Evolutionary conservation across 257 asterid genomes (phyloP), one percentile per base, ranked within the genome.

Genomic region (Solanum stenotomum): DNA sequence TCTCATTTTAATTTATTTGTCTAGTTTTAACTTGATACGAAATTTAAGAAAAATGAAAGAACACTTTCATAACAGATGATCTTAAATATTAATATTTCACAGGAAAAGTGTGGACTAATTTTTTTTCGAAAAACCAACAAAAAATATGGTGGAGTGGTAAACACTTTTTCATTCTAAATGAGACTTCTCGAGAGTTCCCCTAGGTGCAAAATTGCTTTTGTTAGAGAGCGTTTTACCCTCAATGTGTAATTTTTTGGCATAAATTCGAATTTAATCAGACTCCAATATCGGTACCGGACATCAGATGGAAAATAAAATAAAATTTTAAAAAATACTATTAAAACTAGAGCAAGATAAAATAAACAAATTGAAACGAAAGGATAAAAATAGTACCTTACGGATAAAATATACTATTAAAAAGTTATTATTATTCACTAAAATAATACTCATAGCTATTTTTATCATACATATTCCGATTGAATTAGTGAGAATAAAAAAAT

Each of bases 211-310:
- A 18, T 18, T 0, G 9, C 4, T 18, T 56, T 56, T 56, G 10
- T 18, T 18, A 6, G 1, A 0, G 10, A 52, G 4, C 0, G 0
- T 0, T 52, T 52, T 49, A 49, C 8, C 0, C 22, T 16, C 3
- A 52, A 52, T 52, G 9, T 16, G 9, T 16, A 1, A 49, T 18
- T 4, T 46, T 44, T 46, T 0, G 2, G 0, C 13, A 15, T 15
- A 2, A 49, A 49, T 49, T 5, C 0, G 1, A 0, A 49, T 49
- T 56, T 18, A 56, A 4, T 56, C n/a, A 0, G 1, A 6, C 1
- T 56, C 1, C 10, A 56, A 56, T 56, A 18, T 56, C 2, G 4
- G 0, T 56, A 56, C 0, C 4, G 1, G 0, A 52, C 63, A 52
- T 4, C 1, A 6, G 23, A 52, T 2, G 0, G 1, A 52, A 16